A percentile compares a stretch with the other conserved stretches of the same genome.
Evolutionary conservation across 176 grass and related monocot genomes (phyloP).

Genomic region (Aegilops bicornis): DNA sequence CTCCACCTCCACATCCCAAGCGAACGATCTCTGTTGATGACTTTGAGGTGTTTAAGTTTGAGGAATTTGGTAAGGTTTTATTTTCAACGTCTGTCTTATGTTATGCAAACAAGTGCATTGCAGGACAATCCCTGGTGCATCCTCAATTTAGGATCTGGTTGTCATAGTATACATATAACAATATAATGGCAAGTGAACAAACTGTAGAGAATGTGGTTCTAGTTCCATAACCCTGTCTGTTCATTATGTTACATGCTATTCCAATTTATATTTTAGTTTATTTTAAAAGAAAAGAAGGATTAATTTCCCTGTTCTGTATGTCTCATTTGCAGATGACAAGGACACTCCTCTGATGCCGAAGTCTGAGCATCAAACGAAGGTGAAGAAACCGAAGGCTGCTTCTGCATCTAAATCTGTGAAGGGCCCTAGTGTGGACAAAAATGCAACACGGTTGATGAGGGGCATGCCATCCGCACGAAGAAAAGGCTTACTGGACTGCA

Average conservation of each 20-base stretch:
- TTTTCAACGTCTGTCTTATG: constrained; percentile 9
- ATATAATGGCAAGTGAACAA: neutral
- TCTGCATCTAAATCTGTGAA: constrained; percentile 43
- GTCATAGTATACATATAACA: neutral
- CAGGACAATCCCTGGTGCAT: neutral
- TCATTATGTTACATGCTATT: neutral
- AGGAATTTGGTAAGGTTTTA: constrained; percentile 38
- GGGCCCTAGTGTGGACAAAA: constrained; percentile 35
- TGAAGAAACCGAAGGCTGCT: constrained; percentile 34
- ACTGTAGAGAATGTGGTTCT: neutral
- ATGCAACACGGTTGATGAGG: constrained; percentile 51
- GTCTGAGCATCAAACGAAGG: constrained; percentile 14
- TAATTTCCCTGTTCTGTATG: constrained; percentile 8
- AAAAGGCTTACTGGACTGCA: constrained; percentile 42
- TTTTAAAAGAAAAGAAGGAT: neutral
- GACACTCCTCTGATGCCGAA: constrained; percentile 39
- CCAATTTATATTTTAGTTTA: neutral
- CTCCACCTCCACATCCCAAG: constrained; percentile 25
- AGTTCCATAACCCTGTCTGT: neutral
- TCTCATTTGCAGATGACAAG: constrained; percentile 51
- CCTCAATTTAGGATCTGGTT: neutral
- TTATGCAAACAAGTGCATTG: neutral
- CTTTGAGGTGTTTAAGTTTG: constrained; percentile 19
- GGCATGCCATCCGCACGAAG: constrained; percentile 43
- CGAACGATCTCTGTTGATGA: neutral